Base-by-base conservation (phyloP, 2,329 filamentous ascomycete genomes). In the Ascomycota sp. region DNA sequence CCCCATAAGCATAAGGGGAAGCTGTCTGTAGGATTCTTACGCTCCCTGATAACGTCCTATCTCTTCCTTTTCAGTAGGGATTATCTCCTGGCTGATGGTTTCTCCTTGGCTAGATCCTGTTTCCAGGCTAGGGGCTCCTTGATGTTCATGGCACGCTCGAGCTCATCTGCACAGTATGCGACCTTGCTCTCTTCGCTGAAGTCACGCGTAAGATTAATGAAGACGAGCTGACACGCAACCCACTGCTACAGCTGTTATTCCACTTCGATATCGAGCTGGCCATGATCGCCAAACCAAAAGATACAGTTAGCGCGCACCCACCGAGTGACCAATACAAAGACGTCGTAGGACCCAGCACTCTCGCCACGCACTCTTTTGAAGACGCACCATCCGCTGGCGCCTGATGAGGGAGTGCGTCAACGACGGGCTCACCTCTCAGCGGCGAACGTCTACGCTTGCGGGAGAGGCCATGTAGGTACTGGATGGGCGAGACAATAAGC, bases 381-480 rank as follows among this genome's bases (percentile, higher is more conserved):
- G 22, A 23, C 8, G 22, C 22, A 9, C 22, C 22, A 23, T 3
- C 11, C 8, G 69, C 12, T 75, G 67, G 66, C 56, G 66, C 9
- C 56, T 74, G 34, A 74, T 74, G 63, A 57, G 63, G 3, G 61
- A 63, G 34, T 65, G 63, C 25, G 56, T 67, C 28, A 57, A 60
- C 22, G 61, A 65, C 27, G 65, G 63, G 2, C 47, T 75, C 12
- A 59, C 65, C 1, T 62, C 57, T 0, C 61, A 48, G 52, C 31
- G 47, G 43, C 40, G 55, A 45, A 40, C 57, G 47, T 21, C 43
- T 10, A 48, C 37, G 4, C 40, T 52, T 4, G 35, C 45, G 32
- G 60, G 60, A 2, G 68, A 72, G 36, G 62, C 69, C 3, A 49
- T 73, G 2, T 75, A 69, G 69, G 69, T 63, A 0, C 47, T 74